Evolutionary conservation across 2,329 filamentous ascomycete species (phyloP).

Genomic region (Venturia aucupariae): DNA sequence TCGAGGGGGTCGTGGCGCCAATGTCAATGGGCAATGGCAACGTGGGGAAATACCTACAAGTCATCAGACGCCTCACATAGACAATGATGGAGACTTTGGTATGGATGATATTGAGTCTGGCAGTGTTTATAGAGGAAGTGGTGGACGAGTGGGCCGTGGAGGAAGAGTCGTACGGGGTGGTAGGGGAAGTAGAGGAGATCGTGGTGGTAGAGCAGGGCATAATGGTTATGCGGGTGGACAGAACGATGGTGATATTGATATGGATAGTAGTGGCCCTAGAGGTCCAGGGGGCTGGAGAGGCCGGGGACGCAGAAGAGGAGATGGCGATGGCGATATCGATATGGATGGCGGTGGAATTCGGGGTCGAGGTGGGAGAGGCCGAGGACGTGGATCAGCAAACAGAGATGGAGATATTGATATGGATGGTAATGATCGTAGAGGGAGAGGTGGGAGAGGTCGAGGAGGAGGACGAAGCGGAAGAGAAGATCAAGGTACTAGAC

Average conservation of each 20-base stretch:
- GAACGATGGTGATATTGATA: too few relatives aligned
- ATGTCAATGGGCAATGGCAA: neutral
- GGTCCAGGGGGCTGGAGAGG: neutral
- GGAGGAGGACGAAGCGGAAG: neutral
- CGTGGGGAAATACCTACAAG: neutral
- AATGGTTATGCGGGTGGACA: neutral
- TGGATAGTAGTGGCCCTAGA: neutral
- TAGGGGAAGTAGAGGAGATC: neutral
- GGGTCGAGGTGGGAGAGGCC: neutral
- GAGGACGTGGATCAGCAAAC: neutral
- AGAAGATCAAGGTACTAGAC: neutral
- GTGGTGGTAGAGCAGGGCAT: neutral
- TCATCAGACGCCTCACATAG: slow-evolving; percentile 1
- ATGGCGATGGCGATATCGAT: neutral
- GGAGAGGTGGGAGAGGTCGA: neutral
- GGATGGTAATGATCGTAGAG: neutral
- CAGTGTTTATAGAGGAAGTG: neutral
- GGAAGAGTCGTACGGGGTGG: neutral
- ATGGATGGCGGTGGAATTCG: neutral
- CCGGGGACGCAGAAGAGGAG: neutral
- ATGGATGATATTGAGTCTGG: neutral
- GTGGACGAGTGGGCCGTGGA: neutral
- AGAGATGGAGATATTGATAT: too few relatives aligned
- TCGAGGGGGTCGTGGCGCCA: neutral
- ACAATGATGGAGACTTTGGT: neutral